A percentile compares a stretch with the other conserved stretches of the same genome.
Evolutionary conservation across 768 basidiomycete genomes (phyloP).

Genomic region (Tylopilus plumbeoviolaceoides): DNA sequence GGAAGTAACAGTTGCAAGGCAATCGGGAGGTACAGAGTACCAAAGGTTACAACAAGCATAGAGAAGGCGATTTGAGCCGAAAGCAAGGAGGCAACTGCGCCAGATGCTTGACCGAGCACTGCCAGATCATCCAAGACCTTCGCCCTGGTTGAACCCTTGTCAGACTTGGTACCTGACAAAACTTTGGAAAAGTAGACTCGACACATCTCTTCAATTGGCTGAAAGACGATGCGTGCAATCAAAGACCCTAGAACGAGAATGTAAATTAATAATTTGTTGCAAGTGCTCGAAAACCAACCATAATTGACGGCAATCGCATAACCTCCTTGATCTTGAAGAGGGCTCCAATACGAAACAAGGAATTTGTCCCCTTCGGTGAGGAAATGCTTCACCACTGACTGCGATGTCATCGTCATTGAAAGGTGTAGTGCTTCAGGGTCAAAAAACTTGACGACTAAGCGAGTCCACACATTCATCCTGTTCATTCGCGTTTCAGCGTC

Average conservation of each 20-base stretch:
- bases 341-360: slow-evolving; percentile 79
- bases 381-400: slow-evolving; percentile 90
- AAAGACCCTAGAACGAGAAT: slow-evolving; percentile 64
- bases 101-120: slow-evolving; percentile 40
- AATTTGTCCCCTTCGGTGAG: slow-evolving; percentile 95
- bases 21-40: slow-evolving; percentile 69
- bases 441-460: slow-evolving; percentile 33
- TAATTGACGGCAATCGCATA: slow-evolving; percentile 97
- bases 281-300: slow-evolving; percentile 45
- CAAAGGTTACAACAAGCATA: slow-evolving; percentile 69
- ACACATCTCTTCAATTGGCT: slow-evolving; percentile 91
- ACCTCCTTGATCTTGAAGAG: slow-evolving; percentile 84
- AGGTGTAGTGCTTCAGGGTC: slow-evolving; percentile 51
- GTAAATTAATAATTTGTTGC: not conserved
- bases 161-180: slow-evolving; percentile 31
- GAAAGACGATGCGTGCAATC: slow-evolving; percentile 87
- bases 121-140: not conserved
- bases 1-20: slow-evolving; percentile 70
- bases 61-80: slow-evolving; percentile 64
- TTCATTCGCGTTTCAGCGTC: not conserved
- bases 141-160: not conserved
- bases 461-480: slow-evolving; percentile 6
- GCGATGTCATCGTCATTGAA: slow-evolving; percentile 79
- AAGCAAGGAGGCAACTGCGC: slow-evolving; percentile 55
- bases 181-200: slow-evolving; percentile 84